These are phyloP conservation scores for Phytophthora nicotianae DNA, from an alignment of 352 stramenopile species.

Conservation along the genomic window DNA sequence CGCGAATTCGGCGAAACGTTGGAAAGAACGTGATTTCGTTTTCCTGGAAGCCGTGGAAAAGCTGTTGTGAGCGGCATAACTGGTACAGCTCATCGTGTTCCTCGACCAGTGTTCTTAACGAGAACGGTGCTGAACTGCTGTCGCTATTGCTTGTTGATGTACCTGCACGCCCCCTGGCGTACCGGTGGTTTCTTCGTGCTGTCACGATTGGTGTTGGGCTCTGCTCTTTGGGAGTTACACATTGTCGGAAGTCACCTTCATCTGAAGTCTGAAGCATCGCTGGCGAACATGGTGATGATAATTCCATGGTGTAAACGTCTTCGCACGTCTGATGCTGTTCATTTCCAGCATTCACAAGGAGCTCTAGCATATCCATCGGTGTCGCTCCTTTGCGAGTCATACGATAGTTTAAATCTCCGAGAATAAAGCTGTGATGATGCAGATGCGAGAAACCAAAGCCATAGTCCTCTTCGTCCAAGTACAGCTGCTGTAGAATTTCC, in stretches of 20 bases:
- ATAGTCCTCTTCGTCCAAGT: constrained; percentile 83
- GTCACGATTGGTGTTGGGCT: constrained; percentile 24
- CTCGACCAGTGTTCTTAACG: constrained; percentile 47
- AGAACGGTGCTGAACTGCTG: constrained; percentile 28
- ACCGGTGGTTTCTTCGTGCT: constrained; percentile 4
- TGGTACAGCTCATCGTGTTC: constrained; percentile 79
- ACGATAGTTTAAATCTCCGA: constrained; percentile 92
- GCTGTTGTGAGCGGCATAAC: constrained; percentile 61
- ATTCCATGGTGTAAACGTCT: constrained; percentile 19
- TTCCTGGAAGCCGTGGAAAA: constrained; percentile 85
- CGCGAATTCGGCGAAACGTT: constrained; percentile 78
- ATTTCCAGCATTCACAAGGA: constrained; percentile 35
- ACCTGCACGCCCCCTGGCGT: constrained; percentile 13
- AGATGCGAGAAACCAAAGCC: constrained; percentile 84
- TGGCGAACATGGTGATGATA: constrained; percentile 35
- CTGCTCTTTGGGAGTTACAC: constrained; percentile 51
- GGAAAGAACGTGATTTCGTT: constrained; percentile 73
- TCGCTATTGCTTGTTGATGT: constrained; percentile 29
- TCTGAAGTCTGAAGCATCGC: constrained; percentile 36
- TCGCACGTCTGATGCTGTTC: constrained; percentile 22
- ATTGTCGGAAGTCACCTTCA: constrained; percentile 50
- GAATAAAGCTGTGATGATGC: constrained; percentile 89
- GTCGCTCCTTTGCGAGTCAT: constrained; percentile 60
- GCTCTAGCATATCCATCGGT: constrained; percentile 63
- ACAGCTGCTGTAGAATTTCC: constrained; percentile 82